Evolutionary conservation across 129 eudicot genomes (phyloP), one percentile per base, ranked within the genome.

Genomic region (Dittrichia graveolens): DNA sequence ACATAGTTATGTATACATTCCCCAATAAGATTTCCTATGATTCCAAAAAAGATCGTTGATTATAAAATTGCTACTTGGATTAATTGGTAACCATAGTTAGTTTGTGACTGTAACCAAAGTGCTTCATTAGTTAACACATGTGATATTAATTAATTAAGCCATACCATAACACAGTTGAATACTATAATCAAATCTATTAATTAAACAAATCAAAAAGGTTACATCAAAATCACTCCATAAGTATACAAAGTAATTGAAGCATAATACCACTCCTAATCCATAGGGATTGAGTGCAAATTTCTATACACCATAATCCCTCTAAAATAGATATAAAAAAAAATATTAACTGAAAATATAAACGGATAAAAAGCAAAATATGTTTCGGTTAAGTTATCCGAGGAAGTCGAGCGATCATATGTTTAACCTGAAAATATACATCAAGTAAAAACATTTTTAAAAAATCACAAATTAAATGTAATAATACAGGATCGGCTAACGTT

Each of bases 201-300:
- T 31, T 24, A 76, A 81, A 80, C 69, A 77, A 65, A 66, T 65
- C 55, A 70, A 75, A 64, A 73, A 75, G 67, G 69, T 83, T 66
- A 79, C 79, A 80, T 67, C 24, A 50, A 80, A 69, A 62, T 42
- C 58, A 80, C 76, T 70, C 61, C 43, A 72, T 60, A 46, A 52
- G 59, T 75, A 45, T 88, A 82, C 81, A 78, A 72, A 61, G 24
- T 61, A 69, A 68, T 50, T 19, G 34, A 60, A 64, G 62, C 43
- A 40, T 65, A 74, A 84, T 56, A 64, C 83, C 91, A 88, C 95
- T 88, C 77, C 97, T 72, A 82, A 77, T 84, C 97, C 90, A 78
- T 90, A 82, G 61, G 90, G 92, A 84, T 82, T 73, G 90, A 91
- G 90, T 83, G 95, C 84, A 77, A 78, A 39, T 49, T 77, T 76